phyloP scores from a whole-genome alignment of 257 asterid species.

The Marsdenia floribunda region DNA sequence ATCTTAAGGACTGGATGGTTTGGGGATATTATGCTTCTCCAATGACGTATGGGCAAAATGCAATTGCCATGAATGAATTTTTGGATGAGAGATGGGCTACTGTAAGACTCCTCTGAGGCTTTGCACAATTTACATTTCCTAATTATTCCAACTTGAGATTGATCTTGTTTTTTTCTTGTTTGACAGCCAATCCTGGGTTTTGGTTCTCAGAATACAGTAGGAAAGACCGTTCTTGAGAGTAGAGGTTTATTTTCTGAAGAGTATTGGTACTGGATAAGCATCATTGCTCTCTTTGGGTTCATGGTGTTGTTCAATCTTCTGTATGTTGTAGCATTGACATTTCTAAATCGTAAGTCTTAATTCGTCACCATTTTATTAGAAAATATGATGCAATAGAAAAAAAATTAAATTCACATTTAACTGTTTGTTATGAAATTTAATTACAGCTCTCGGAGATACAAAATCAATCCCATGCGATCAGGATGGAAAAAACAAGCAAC shows the following conservation, averaged over 20 bases:
- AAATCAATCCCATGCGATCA: conserved; percentile 14
- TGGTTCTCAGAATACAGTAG: conserved; percentile 55
- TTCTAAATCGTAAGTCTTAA: conserved; percentile 58
- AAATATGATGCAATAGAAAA: background rate
- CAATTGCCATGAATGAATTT: conserved; percentile 78
- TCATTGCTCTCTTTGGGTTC: conserved; percentile 54
- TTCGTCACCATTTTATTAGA: background rate
- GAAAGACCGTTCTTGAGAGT: conserved; percentile 57
- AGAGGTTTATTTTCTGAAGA: conserved; percentile 64
- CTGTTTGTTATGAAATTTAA: conserved; percentile 8
- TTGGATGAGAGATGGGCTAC: conserved; percentile 70
- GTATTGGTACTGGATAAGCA: conserved; percentile 63
- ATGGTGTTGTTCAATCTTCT: conserved; percentile 66
- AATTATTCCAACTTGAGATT: too few relatives aligned
- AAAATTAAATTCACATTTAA: background rate
- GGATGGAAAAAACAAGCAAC: conserved; percentile 11
- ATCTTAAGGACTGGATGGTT: conserved; percentile 66
- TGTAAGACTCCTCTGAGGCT: conserved; percentile 24
- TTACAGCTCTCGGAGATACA: conserved; percentile 63
- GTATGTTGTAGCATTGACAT: conserved; percentile 58
- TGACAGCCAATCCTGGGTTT: conserved; percentile 44
- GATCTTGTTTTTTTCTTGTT: background rate
- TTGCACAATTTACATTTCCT: background rate
- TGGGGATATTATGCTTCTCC: conserved; percentile 93
- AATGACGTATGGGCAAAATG: conserved; percentile 89